Percentiles rank a stretch among this genome's conserved stretches.
Conservation (phyloP, 352 stramenopile genomes). For the Phytophthora sansomeana region DNA sequence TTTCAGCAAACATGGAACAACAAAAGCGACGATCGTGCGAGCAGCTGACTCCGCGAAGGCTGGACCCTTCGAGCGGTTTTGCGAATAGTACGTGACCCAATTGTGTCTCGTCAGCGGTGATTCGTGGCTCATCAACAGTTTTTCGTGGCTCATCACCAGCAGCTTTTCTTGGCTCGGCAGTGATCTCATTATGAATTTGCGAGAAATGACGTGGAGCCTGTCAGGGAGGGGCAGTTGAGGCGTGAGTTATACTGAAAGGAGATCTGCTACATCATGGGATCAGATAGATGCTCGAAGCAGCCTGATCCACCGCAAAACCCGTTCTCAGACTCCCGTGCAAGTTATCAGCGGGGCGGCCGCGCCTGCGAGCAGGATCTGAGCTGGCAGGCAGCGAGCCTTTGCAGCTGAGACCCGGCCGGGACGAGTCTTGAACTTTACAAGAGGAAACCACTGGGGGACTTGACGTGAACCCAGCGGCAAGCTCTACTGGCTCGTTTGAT, state of each 20-base stretch:
- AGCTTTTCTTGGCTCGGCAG: too few relatives aligned
- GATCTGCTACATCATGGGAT: conserved; percentile 2
- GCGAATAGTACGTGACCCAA: conserved; percentile 23
- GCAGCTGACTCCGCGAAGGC: conserved; percentile 6
- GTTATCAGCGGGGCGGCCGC: conserved; percentile 28
- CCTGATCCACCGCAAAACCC: conserved; percentile 28
- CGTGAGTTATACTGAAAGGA: conserved; percentile 32
- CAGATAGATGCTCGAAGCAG: conserved; percentile 31
- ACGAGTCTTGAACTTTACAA: conserved; percentile 34
- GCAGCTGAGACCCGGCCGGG: conserved; percentile 37
- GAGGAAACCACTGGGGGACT: conserved; percentile 33
- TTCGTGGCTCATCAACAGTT: too few relatives aligned
- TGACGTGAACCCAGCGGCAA: conserved; percentile 29
- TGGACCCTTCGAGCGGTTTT: conserved; percentile 26
- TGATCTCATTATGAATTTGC: neutral
- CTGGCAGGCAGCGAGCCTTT: conserved; percentile 17
- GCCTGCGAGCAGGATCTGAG: conserved; percentile 19
- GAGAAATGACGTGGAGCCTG: conserved; percentile 28
- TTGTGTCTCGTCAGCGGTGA: neutral
- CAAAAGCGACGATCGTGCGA: conserved; percentile 1
- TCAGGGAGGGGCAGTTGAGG: neutral
- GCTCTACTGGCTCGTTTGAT: conserved; percentile 22
- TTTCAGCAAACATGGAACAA: conserved; percentile 27
- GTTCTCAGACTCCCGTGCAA: conserved; percentile 32
- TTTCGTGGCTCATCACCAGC: too few relatives aligned